Evolutionary conservation across 306 rosid genomes (phyloP), one percentile per base, ranked within the genome.

Genomic region (Casuarina glauca): DNA sequence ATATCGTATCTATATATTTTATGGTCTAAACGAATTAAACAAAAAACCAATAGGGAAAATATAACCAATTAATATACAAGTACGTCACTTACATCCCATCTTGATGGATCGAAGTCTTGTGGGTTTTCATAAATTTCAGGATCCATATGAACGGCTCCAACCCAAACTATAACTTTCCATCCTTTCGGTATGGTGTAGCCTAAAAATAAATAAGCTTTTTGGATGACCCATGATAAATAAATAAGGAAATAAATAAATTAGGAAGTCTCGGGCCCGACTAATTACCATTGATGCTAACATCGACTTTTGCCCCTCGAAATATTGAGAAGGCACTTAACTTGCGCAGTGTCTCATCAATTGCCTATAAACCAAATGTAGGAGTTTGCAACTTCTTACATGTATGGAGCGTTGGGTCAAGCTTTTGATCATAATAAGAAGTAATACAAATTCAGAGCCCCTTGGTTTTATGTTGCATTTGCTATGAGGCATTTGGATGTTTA

Each of bases 141-240:
- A 12, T 84, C 82, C 81, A 84, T 72, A 77, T 84, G 87, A 74
- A 84, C 82, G 11, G 79, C 84, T 73, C 82, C 71, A 3, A 49
- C 16, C 84, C 84, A 84, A 20, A 62, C 72, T 13, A 80, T 36
- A 36, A 84, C 60, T 46, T 73, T 84, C 87, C 87, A 84, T 4
- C 87, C 84, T 39, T 84, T 80, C 6, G 87, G 84, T 49, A 76
- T 74, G 9, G 74, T 73, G 19, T 77, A 84, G 2, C 84, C 87
- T 77, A 35, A 36, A 50, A 43, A 67, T 13, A 5, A 0, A 64
- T 54, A 70, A 5, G 17, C 32, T 41, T 66, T 3, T 4, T 66
- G 17, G 0, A 41, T 41, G 32, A 39, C 15, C 15, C 39, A 57
- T 57, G 20, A 19, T 17, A 55, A 7, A 57, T n/a, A 7, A 20